These are phyloP conservation scores for Paraphaeosphaeria minitans DNA, from an alignment of 2,329 filamentous ascomycete genomes.

Conservation along the genomic window DNA sequence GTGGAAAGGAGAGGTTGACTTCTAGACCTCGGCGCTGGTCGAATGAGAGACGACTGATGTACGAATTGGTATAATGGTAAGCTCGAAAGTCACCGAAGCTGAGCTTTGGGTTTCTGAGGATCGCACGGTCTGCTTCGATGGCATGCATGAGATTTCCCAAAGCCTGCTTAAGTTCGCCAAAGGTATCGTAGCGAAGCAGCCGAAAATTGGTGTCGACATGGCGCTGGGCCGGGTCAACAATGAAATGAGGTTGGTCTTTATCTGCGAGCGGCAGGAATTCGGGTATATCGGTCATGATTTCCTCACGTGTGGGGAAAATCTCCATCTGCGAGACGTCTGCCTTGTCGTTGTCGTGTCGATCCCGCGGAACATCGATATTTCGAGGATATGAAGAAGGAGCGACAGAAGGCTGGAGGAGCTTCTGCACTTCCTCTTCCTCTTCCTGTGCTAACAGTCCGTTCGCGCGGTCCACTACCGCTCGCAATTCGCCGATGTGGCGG, in stretches of 20 bases:
- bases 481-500: slow-evolving; percentile 16
- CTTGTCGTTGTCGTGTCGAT: slow-evolving; percentile 43
- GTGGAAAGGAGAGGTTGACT: slow-evolving; percentile 27
- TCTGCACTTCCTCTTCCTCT: not conserved
- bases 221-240: slow-evolving; percentile 27
- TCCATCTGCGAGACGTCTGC: slow-evolving; percentile 35
- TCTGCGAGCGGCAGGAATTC: slow-evolving; percentile 42
- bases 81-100: slow-evolving; percentile 27
- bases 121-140: slow-evolving; percentile 10
- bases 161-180: slow-evolving; percentile 36
- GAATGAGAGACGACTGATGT: slow-evolving; percentile 21
- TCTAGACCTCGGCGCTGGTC: slow-evolving; percentile 7
- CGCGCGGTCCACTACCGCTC: slow-evolving; percentile 23
- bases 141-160: slow-evolving; percentile 27
- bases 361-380: slow-evolving; percentile 24
- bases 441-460: slow-evolving; percentile 20
- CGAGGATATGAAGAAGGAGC: slow-evolving; percentile 30
- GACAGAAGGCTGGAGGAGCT: not conserved
- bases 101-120: slow-evolving; percentile 14
- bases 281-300: slow-evolving; percentile 47
- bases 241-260: slow-evolving; percentile 32
- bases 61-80: slow-evolving; percentile 26
- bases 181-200: slow-evolving; percentile 39
- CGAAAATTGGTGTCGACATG: slow-evolving; percentile 44
- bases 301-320: slow-evolving; percentile 39